These are phyloP conservation scores for Penicillium sp. DNA, from an alignment of 2,329 filamentous ascomycete genomes.

Conservation along the genomic window DNA sequence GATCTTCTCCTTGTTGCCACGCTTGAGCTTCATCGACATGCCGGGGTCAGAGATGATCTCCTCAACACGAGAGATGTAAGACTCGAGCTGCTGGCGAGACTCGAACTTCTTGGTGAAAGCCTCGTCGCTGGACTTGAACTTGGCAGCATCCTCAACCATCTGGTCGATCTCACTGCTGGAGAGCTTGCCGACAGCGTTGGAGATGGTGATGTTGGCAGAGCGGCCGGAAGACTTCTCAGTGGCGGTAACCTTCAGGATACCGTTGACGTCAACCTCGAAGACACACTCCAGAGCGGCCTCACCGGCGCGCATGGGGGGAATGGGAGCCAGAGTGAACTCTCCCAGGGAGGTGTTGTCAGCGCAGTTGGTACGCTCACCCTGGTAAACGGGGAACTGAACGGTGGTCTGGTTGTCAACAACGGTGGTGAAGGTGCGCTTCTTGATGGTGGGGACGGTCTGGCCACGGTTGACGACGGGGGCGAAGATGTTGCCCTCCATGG, in stretches of 20 bases:
- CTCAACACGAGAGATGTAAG: conserved; percentile 97
- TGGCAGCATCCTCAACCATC: conserved; percentile 96
- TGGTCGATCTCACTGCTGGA: conserved; percentile 90
- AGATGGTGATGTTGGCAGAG: conserved; percentile 98
- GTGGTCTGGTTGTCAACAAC: conserved; percentile 62
- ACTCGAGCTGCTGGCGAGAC: conserved; percentile 98
- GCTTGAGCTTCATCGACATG: conserved; percentile 95
- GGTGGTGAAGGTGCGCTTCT: conserved; percentile 88
- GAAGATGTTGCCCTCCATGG: conserved; percentile 99
- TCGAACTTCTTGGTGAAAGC: conserved; percentile 99
- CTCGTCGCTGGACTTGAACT: conserved; percentile 97
- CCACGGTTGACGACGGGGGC: conserved; percentile 83
- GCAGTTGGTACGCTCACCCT: conserved; percentile 97
- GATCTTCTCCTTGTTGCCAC: conserved; percentile 99
- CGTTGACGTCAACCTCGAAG: conserved; percentile 99
- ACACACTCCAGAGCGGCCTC: conserved; percentile 96
- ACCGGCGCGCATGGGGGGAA: conserved; percentile 79
- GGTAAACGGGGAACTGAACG: conserved; percentile 86
- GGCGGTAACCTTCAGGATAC: conserved; percentile 98
- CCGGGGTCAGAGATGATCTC: conserved; percentile 97
- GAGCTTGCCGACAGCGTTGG: conserved; percentile 98
- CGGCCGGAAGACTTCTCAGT: conserved; percentile 98
- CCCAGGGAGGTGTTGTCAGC: conserved; percentile 97
- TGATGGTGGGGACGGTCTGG: conserved; percentile 69
- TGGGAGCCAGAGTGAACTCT: conserved; percentile 92